Evolutionary conservation across 2,329 filamentous ascomycete genomes (phyloP).

Genomic region (Penicillium capsulatum): DNA sequence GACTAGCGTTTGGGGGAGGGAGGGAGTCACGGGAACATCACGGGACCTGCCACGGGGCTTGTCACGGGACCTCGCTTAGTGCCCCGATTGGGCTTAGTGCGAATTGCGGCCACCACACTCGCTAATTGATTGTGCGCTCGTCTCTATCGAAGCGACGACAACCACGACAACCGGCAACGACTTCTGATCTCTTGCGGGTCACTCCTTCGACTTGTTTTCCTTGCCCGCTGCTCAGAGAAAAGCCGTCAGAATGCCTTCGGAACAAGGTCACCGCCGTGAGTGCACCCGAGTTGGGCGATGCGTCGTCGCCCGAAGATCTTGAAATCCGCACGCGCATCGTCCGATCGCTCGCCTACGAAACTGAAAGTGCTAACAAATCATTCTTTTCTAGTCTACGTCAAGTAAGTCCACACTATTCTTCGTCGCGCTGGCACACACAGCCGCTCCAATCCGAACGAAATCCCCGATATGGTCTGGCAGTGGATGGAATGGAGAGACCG

Average conservation of each 20-base stretch:
- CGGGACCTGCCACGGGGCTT: constrained; percentile 1
- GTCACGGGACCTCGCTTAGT: constrained; percentile 40
- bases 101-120: constrained; percentile 34
- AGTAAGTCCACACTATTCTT: constrained; percentile 59
- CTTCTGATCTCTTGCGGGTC: constrained; percentile 37
- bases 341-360: constrained; percentile 5
- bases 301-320: too few relatives aligned
- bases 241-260: constrained; percentile 76
- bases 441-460: constrained; percentile 2
- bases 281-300: constrained; percentile 30
- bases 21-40: too few relatives aligned
- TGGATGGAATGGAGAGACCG: constrained; percentile 11
- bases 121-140: constrained; percentile 40
- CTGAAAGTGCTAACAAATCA: constrained; percentile 29
- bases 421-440: constrained; percentile 20
- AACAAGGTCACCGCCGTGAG: constrained; percentile 85
- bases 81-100: constrained; percentile 35
- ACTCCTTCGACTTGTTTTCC: constrained; percentile 41
- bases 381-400: constrained; percentile 69
- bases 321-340: background rate
- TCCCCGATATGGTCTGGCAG: constrained; percentile 15
- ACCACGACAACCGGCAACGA: constrained; percentile 42
- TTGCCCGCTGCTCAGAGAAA: constrained; percentile 42
- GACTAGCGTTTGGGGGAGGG: too few relatives aligned
- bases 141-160: constrained; percentile 41